A percentile compares a stretch with the other conserved stretches of the same genome.
Evolutionary conservation across 805 yeast genomes (phyloP).

Genomic region (baker's yeast (Saccharomyces cerevisiae)): DNA sequence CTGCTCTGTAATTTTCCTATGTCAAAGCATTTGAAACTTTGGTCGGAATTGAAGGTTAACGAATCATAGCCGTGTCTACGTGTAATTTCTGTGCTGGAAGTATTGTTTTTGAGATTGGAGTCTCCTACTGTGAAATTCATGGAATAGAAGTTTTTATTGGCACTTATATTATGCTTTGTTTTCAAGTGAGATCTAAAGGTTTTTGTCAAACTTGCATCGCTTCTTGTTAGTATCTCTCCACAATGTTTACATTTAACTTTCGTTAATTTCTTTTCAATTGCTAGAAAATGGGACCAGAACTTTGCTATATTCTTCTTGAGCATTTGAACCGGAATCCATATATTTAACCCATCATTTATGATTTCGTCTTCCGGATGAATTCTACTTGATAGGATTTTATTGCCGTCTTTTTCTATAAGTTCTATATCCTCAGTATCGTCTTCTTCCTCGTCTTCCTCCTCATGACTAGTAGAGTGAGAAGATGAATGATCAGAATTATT

Average conservation of each 20-base stretch:
- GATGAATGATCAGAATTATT: not conserved
- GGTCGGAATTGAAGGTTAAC: not conserved
- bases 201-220: not conserved
- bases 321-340: slow-evolving; percentile 10
- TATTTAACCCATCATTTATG: not conserved
- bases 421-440: not conserved
- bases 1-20: not conserved
- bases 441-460: not conserved
- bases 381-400: not conserved
- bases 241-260: slow-evolving; percentile 11
- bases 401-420: not conserved
- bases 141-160: slow-evolving; percentile 2
- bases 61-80: not conserved
- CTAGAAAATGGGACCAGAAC: slow-evolving; percentile 12
- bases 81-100: not conserved
- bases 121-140: not conserved
- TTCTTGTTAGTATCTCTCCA: slow-evolving; percentile 2
- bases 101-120: not conserved
- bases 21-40: not conserved
- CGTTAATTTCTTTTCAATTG: slow-evolving; percentile 1
- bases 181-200: slow-evolving; percentile 6
- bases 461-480: not conserved
- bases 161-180: slow-evolving; percentile 3
- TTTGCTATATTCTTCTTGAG: slow-evolving; percentile 2
- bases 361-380: slow-evolving; percentile 1